phyloP scores from a whole-genome alignment of 306 rosid species.

The Cucurbita maxima region DNA sequence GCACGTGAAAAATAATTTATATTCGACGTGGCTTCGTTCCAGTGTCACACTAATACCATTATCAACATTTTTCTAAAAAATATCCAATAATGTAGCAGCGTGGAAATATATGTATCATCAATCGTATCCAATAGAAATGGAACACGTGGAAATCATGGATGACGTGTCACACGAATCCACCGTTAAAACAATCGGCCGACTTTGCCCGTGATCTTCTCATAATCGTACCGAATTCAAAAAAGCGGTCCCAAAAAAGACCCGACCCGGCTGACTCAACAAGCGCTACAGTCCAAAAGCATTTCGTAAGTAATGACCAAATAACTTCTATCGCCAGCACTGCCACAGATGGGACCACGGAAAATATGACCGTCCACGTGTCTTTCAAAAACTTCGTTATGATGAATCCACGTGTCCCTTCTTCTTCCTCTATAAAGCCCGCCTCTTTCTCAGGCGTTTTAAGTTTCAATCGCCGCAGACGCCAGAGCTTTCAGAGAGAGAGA shows the following conservation, averaged over 20 bases:
- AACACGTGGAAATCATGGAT: neutral
- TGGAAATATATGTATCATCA: too few relatives aligned
- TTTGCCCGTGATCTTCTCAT: neutral
- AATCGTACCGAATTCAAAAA: slow-evolving; percentile 12
- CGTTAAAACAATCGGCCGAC: slow-evolving; percentile 9
- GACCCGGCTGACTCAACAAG: slow-evolving; percentile 16
- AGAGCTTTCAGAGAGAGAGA: neutral
- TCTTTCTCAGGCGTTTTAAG: slow-evolving; percentile 35
- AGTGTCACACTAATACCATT: too few relatives aligned
- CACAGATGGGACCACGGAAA: slow-evolving; percentile 29
- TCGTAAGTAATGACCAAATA: slow-evolving; percentile 88
- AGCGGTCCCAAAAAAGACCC: slow-evolving; percentile 10
- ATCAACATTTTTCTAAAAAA: too few relatives aligned
- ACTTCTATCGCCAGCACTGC: slow-evolving; percentile 6
- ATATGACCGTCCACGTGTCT: slow-evolving; percentile 64
- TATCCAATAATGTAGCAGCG: too few relatives aligned
- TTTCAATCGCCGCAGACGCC: slow-evolving; percentile 57
- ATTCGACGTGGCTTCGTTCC: too few relatives aligned
- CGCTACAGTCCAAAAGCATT: slow-evolving; percentile 42
- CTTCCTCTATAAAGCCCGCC: slow-evolving; percentile 24
- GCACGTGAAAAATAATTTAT: too few relatives aligned
- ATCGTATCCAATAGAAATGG: neutral
- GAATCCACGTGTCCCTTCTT: slow-evolving; percentile 31
- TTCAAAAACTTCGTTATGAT: slow-evolving; percentile 22
- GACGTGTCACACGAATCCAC: slow-evolving; percentile 20